These are phyloP conservation scores for Penicillium paneum DNA, from an alignment of 2,329 filamentous ascomycete genomes.

Conservation along the genomic window DNA sequence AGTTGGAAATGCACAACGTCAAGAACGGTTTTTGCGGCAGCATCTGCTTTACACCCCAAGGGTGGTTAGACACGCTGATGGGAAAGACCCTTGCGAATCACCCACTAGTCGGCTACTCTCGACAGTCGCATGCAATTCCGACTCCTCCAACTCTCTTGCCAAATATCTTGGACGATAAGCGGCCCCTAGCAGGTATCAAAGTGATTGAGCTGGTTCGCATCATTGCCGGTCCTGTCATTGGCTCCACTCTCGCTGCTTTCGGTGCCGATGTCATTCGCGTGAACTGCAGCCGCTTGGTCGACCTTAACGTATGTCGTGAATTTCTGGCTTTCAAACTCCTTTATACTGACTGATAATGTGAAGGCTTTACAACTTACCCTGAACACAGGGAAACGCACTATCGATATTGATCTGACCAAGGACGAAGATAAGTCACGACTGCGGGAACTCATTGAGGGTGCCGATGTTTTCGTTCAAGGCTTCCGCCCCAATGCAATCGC, in stretches of 20 bases:
- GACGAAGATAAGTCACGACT: constrained; percentile 32
- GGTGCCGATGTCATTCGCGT: constrained; percentile 47
- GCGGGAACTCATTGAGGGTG: constrained; percentile 43
- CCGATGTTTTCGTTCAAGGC: constrained; percentile 54
- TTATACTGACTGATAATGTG: constrained; percentile 15
- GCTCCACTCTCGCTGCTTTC: constrained; percentile 40
- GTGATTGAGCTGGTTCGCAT: constrained; percentile 46
- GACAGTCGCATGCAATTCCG: constrained; percentile 30
- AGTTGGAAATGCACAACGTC: constrained; percentile 40
- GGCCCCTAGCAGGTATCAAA: constrained; percentile 41
- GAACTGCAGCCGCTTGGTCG: constrained; percentile 37
- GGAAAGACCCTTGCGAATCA: constrained; percentile 41
- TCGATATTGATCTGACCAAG: constrained; percentile 45
- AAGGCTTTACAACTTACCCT: constrained; percentile 15
- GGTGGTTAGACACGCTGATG: constrained; percentile 43
- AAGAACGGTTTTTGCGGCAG: constrained; percentile 40
- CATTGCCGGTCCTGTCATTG: constrained; percentile 45
- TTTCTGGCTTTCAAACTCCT: neutral
- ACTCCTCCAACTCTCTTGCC: constrained; percentile 28
- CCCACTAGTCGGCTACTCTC: constrained; percentile 40
- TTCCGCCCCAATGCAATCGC: constrained; percentile 47
- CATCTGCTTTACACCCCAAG: constrained; percentile 40
- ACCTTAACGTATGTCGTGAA: constrained; percentile 16
- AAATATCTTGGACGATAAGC: neutral
- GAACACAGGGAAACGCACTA: constrained; percentile 15